Percentiles rank a stretch among this genome's conserved stretches.
Evolutionary conservation across 352 stramenopile species (phyloP).

Genomic region (Phytopythium helicoides): DNA sequence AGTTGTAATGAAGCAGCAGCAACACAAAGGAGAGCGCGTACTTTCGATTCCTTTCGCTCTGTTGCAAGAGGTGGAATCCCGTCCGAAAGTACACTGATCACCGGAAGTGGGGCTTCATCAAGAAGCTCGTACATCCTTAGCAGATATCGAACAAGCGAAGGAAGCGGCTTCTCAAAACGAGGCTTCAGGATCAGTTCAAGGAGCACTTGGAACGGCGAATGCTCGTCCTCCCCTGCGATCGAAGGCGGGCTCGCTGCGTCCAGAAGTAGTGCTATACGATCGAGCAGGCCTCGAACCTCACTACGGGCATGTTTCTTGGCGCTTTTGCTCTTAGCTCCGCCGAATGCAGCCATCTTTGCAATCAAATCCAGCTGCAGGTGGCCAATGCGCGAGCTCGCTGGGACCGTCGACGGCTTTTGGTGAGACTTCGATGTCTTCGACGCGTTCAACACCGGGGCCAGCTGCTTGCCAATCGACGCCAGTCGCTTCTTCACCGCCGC

Average conservation of each 20-base stretch:
- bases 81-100: too few species aligned
- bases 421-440: background rate
- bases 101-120: constrained; percentile 23
- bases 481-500: constrained; percentile 10
- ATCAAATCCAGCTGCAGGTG: constrained; percentile 68
- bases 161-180: constrained; percentile 37
- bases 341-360: constrained; percentile 45
- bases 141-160: constrained; percentile 48
- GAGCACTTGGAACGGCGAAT: constrained; percentile 73
- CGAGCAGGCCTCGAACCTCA: constrained; percentile 63
- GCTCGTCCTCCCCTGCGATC: constrained; percentile 60
- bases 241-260: constrained; percentile 67
- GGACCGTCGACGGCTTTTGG: background rate
- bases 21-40: too few species aligned
- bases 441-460: constrained; percentile 6
- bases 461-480: constrained; percentile 12
- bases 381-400: constrained; percentile 16
- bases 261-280: constrained; percentile 71
- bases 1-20: too few species aligned
- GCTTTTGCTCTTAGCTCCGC: constrained; percentile 20
- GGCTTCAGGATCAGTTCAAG: constrained; percentile 46
- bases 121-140: constrained; percentile 56
- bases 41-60: too few species aligned
- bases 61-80: too few species aligned
- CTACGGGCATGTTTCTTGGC: constrained; percentile 45